phyloP scores from a whole-genome alignment of 306 rosid genomes.

The Sicyos edulis region DNA sequence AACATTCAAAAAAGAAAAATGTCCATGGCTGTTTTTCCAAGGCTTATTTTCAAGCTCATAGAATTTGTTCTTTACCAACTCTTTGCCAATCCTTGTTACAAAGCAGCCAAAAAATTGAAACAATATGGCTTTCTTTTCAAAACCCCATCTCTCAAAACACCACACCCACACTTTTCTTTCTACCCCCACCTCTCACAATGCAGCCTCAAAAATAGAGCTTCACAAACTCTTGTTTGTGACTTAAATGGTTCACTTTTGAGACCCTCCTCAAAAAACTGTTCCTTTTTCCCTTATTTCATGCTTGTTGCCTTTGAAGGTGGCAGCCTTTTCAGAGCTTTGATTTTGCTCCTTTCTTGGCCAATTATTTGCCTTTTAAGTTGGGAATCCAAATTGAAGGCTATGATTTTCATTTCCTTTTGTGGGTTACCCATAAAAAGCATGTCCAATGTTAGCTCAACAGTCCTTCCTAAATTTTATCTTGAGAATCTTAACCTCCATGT shows the following conservation, averaged over 20 bases:
- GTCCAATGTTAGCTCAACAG: slow-evolving; percentile 54
- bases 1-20: too few relatives aligned
- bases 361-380: slow-evolving; percentile 43
- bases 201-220: slow-evolving; percentile 37
- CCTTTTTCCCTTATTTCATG: slow-evolving; percentile 87
- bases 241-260: slow-evolving; percentile 45
- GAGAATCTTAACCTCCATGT: slow-evolving; percentile 59
- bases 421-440: slow-evolving; percentile 47
- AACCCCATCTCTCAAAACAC: slow-evolving; percentile 27
- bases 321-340: slow-evolving; percentile 56
- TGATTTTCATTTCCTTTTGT: slow-evolving; percentile 62
- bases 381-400: slow-evolving; percentile 44
- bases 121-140: slow-evolving; percentile 37
- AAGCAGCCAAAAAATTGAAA: slow-evolving; percentile 62
- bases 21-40: slow-evolving; percentile 34
- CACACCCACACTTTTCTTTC: slow-evolving; percentile 28
- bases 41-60: slow-evolving; percentile 42
- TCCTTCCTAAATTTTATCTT: slow-evolving; percentile 74
- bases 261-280: slow-evolving; percentile 23
- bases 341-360: slow-evolving; percentile 62
- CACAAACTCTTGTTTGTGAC: slow-evolving; percentile 53
- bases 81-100: slow-evolving; percentile 53
- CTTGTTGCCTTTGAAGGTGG: slow-evolving; percentile 87
- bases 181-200: slow-evolving; percentile 50
- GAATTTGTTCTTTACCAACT: slow-evolving; percentile 55